Evolutionary conservation across 495 filamentous ascomycete species (phyloP), one percentile per base, ranked within the genome.

Genomic region (Podospora pseudoanserina): DNA sequence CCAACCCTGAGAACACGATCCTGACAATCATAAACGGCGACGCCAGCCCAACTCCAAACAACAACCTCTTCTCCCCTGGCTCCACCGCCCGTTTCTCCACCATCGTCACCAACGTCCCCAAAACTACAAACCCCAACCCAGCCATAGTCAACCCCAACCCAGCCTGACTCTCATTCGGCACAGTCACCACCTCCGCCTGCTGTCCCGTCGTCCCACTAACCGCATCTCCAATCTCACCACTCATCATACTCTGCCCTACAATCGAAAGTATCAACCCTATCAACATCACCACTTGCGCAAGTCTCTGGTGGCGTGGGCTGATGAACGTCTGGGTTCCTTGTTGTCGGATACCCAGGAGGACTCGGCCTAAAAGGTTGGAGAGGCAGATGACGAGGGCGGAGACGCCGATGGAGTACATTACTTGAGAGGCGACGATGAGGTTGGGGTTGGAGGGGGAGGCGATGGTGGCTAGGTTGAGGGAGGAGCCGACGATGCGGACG

Each of bases 11-110:
- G 67, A 80, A 80, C 68, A 72, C 57, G 39, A 81, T 63, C 30
- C 79, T 74, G 18, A 81, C 72, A n/a, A 80, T 70, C 61, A 78
- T 72, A 60, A 80, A 78, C n/a, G 79, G 79, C 54, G 80, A 67
- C 34, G 71, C 78, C 9, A 73, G 55, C 16, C 68, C 74, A 9
- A 79, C 68, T 61, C 71, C 72, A 5, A 77, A 56, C 13, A 81
- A 66, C 16, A 80, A 55, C 20, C 77, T 74, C 63, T 76, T 77
- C 74, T 79, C 76, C 68, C 78, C 77, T 2, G 58, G 32, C 32
- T 75, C 74, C 20, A 72, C 73, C 55, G 66, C 5, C 19, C 73
- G 64, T 23, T 72, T 34, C 27, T 78, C 74, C 5, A 53, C 6
- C 55, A 66, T 71, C n/a, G 76, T 64, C 13, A 72, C 5, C 16